Base-by-base conservation (phyloP, 768 basidiomycete species). In the Aureoboletus auriporus region DNA sequence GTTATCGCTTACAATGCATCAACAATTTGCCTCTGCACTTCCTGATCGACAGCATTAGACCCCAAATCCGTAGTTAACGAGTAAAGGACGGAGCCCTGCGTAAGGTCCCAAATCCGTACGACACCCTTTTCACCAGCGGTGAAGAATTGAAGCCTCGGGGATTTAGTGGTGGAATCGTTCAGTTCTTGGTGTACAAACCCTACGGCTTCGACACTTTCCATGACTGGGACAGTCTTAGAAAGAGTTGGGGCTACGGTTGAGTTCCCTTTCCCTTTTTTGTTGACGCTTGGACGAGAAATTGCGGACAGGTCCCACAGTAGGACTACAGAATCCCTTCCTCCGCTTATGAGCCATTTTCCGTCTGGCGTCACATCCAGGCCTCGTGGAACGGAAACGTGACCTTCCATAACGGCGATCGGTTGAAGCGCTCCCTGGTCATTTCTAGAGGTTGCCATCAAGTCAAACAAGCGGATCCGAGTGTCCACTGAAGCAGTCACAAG, bases 401-500 rank as follows among this genome's bases (percentile, higher is more conserved):
- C 96, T 58, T 98, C 94, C 14, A 99, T 73, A n/a, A 94, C 76
- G 10, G 83, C 83, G 49, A 85, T 71, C 38, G 91, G 81, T 65
- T 86, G 82, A 47, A 80, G 73, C 14, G 73, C 70, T 33, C 77
- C 75, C 43, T 76, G 73, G 14, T 77, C 73, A 14, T 79, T 78
- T 28, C 83, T 77, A 14, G 77, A 71, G n/a, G 72, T 74, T 36
- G 83, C 79, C 23, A 79, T 79, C 43, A 98, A 73, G 65, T 97
- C 89, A 68, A 94, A 98, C 40, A 97, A 77, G n/a, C 96, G 81
- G 49, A 98, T 85, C 42, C 84, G 82, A 30, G 89, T 90, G 67
- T 98, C 96, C 39, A 90, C 88, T 27, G 91, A 94, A 6, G 88
- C 95, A 0, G 94, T 94, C 47, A 94, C 76, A 35, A 98, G 78